Conservation (phyloP, 73 alveolate genomes). For the Blepharisma stoltei region DNA sequence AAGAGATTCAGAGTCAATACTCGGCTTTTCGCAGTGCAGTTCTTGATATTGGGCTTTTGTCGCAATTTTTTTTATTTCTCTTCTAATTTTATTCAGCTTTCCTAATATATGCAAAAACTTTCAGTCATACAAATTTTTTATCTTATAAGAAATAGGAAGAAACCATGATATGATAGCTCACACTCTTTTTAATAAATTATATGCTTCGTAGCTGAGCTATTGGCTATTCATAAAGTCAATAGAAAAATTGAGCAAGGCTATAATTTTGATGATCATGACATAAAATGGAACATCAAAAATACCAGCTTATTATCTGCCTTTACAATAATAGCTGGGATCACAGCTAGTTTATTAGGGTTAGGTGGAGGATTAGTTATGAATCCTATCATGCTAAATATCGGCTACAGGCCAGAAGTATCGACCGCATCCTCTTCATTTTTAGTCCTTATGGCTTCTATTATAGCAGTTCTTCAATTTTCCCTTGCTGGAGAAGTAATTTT, state of each 20-base stretch:
- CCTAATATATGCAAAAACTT: too few species aligned
- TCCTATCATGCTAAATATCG: slow-evolving; percentile 69
- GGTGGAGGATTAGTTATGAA: slow-evolving; percentile 87
- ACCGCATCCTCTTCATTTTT: slow-evolving; percentile 77
- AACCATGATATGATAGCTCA: too few species aligned
- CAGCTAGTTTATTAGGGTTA: slow-evolving; percentile 74
- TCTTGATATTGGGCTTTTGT: too few species aligned
- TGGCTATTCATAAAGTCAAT: background rate
- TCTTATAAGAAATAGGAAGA: too few species aligned
- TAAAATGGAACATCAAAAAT: background rate
- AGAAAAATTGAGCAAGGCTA: background rate
- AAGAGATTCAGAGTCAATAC: background rate
- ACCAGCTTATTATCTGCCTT: background rate
- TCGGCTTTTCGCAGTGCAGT: slow-evolving; percentile 9
- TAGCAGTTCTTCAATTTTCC: slow-evolving; percentile 31
- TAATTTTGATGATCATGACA: background rate
- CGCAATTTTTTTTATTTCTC: too few species aligned
- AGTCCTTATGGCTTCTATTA: slow-evolving; percentile 63
- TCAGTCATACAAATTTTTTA: too few species aligned
- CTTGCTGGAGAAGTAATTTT: slow-evolving; percentile 20
- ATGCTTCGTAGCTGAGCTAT: background rate
- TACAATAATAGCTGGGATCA: slow-evolving; percentile 36
- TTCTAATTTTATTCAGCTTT: too few species aligned
- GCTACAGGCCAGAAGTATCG: slow-evolving; percentile 71
- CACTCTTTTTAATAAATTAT: too few species aligned